Evolutionary conservation across 1,284 basidiomycete genomes (phyloP), one percentile per base, ranked within the genome.

Genomic region (Ganoderma lingzhi): DNA sequence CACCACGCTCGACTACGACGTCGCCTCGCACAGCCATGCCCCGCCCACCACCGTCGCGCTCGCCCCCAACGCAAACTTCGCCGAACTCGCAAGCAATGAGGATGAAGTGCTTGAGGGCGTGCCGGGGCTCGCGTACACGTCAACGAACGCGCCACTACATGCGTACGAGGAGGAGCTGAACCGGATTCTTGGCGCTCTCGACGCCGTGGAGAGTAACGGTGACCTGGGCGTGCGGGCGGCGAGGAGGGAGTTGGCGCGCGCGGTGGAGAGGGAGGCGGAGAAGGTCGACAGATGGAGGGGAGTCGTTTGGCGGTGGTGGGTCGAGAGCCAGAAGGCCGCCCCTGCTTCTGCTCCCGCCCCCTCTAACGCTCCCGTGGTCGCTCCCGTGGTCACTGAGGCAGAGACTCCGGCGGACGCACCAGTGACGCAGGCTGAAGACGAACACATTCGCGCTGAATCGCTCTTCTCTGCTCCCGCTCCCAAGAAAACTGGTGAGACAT

Each of bases 121-220:
- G 23, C 72, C 72, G 15, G 63, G 65, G 59, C 77, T 82, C 39
- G 76, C 80, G 28, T 87, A 84, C 80, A 83, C 84, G 62, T 68
- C 82, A 19, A 74, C 71, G 69, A 89, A 88, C 78, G 80, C 81
- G 28, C 79, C 84, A 0, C 79, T 88, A 51, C 87, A 86, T 73
- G 80, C 80, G 3, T 85, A 87, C 77, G 84, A 87, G 67, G 81
- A 88, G 69, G 81, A 84, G 35, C 82, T 94, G 66, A 86, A 87
- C 64, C 86, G 87, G 64, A 80, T 94, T 17, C 82, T 94, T 35
- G 84, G 88, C 63, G 83, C 84, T 67, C 84, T 93, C 6, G 93
- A 95, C 73, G 88, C 84, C 0, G 85, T 94, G 17, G 87, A 92
- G 71, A 91, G 88, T 72, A 85, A 84, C 72, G 93, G 92, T 0